Evolutionary conservation across 371 early-diverging fungal species (phyloP).

Genomic region (Gilbertella persicaria): DNA sequence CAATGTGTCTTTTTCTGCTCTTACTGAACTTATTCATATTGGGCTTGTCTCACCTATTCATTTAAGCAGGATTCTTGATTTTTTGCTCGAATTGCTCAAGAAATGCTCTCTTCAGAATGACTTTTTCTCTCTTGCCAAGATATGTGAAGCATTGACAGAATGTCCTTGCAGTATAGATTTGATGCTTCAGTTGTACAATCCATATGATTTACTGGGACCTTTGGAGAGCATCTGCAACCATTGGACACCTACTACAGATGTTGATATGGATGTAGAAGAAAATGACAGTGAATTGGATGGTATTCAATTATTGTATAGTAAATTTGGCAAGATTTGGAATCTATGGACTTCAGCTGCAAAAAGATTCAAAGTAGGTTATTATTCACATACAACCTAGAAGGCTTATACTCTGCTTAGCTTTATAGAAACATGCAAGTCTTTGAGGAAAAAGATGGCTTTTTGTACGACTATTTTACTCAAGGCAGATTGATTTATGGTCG

Average conservation of each 20-base stretch:
- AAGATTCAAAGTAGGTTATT: constrained; percentile 37
- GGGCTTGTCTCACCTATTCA: constrained; percentile 41
- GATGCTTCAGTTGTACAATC: constrained; percentile 45
- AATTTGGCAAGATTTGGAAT: constrained; percentile 48
- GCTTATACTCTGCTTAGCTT: constrained; percentile 19
- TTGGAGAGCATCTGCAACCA: constrained; percentile 42
- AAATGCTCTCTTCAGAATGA: constrained; percentile 28
- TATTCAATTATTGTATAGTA: constrained; percentile 30
- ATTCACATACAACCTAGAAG: neutral
- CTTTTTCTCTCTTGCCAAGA: constrained; percentile 30
- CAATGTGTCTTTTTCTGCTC: constrained; percentile 17
- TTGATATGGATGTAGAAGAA: constrained; percentile 29
- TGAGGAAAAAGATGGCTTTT: constrained; percentile 27
- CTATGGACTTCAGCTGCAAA: constrained; percentile 28
- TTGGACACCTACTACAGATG: constrained; percentile 31
- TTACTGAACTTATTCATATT: constrained; percentile 41
- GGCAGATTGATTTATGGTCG: constrained; percentile 31
- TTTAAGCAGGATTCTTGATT: constrained; percentile 32
- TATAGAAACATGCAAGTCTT: constrained; percentile 35
- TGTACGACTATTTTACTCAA: constrained; percentile 36
- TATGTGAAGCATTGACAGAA: constrained; percentile 37
- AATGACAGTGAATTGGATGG: constrained; percentile 38
- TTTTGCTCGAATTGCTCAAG: constrained; percentile 31
- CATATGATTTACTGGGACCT: constrained; percentile 30
- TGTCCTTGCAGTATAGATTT: constrained; percentile 42